phyloP scores from a whole-genome alignment of 495 filamentous ascomycete genomes.

The Letharia columbiana region DNA sequence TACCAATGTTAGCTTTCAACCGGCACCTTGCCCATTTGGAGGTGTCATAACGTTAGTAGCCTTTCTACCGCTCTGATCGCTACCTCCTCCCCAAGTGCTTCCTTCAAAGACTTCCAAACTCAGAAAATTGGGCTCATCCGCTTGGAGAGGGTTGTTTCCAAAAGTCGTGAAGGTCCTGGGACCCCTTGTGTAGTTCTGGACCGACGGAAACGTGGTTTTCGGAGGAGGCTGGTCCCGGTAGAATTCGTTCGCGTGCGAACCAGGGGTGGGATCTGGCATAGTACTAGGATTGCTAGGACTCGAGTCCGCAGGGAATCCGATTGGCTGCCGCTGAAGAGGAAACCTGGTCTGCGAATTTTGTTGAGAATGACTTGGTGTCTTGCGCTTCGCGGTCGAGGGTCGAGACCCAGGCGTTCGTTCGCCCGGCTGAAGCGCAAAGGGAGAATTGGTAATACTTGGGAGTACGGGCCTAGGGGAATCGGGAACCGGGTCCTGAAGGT shows the following conservation, averaged over 20 bases:
- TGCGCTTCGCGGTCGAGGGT: conserved; percentile 19
- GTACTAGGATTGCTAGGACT: conserved; percentile 18
- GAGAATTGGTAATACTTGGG: conserved; percentile 43
- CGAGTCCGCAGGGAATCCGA: conserved; percentile 1
- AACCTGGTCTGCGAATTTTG: conserved; percentile 13
- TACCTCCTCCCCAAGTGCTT: conserved; percentile 17
- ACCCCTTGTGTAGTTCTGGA: conserved; percentile 7
- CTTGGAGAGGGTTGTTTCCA: conserved; percentile 2
- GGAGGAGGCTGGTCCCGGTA: conserved; percentile 8
- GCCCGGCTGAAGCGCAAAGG: conserved; percentile 29
- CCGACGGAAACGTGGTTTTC: not conserved
- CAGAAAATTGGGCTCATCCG: conserved; percentile 20
- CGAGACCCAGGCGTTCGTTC: conserved; percentile 30
- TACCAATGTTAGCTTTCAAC: conserved; percentile 29
- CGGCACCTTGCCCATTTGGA: conserved; percentile 39
- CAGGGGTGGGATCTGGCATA: conserved; percentile 19
- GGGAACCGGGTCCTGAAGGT: conserved; percentile 16
- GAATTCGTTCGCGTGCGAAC: not conserved
- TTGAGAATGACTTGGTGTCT: conserved; percentile 15
- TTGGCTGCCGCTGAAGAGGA: conserved; percentile 3
- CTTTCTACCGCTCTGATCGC: conserved; percentile 1
- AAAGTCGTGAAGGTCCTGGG: not conserved
- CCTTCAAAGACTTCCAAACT: conserved; percentile 13
- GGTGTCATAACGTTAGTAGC: conserved; percentile 28
- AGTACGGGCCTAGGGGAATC: conserved; percentile 27